These are phyloP conservation scores for Chrysanthemum makinoi DNA, from an alignment of 129 eudicot species.

Conservation along the genomic window DNA sequence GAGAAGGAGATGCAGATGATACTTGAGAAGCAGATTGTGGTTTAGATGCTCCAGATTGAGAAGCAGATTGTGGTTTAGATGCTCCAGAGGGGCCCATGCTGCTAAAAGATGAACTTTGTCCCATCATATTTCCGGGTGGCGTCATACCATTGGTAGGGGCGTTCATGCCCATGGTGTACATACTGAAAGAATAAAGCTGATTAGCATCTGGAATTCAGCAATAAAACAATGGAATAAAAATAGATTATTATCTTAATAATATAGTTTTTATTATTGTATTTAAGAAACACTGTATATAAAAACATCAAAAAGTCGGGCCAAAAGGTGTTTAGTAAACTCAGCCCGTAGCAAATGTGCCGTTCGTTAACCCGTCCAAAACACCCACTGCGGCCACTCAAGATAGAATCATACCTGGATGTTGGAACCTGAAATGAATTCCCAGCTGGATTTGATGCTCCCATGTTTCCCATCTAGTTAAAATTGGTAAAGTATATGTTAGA, in stretches of 20 bases:
- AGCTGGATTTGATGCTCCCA: constrained; percentile 46
- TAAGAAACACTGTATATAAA: too few species aligned
- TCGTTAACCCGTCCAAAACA: too few species aligned
- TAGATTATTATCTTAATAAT: too few species aligned
- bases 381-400: background rate
- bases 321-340: background rate
- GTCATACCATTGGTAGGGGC: constrained; percentile 49
- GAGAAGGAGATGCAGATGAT: constrained; percentile 54
- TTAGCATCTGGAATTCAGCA: too few species aligned
- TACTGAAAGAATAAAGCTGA: constrained; percentile 35
- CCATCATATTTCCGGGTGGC: constrained; percentile 39
- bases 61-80: too few species aligned
- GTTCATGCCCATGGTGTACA: constrained; percentile 52
- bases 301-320: background rate
- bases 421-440: constrained; percentile 59
- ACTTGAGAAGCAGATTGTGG: constrained; percentile 43
- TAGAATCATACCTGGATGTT: constrained; percentile 54
- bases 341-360: too few species aligned
- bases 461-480: constrained; percentile 62
- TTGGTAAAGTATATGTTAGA: constrained; percentile 11
- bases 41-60: constrained; percentile 47
- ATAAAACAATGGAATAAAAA: too few species aligned
- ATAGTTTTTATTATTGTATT: too few species aligned
- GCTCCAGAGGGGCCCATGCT: constrained; percentile 44
- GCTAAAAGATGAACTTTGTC: constrained; percentile 46